phyloP scores from a whole-genome alignment of 2,329 filamentous ascomycete genomes.

The Fusarium solani-melongenae region DNA sequence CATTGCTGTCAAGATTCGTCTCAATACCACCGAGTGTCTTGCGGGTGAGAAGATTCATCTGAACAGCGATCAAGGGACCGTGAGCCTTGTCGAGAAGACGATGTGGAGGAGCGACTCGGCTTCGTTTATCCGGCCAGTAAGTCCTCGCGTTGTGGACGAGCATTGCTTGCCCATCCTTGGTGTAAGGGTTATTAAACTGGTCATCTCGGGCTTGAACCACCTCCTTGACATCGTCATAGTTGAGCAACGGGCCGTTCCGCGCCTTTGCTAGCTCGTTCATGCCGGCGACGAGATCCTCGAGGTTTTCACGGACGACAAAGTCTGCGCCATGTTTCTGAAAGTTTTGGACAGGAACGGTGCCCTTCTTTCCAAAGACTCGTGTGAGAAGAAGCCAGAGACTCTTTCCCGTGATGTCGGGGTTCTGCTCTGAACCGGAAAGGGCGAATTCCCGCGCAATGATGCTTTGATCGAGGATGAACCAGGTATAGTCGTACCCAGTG shows the following conservation, averaged over 20 bases:
- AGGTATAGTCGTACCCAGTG: conserved; percentile 72
- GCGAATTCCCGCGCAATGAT: conserved; percentile 72
- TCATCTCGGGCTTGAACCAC: conserved; percentile 64
- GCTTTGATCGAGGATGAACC: conserved; percentile 69
- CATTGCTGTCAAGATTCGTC: conserved; percentile 67
- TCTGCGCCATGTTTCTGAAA: conserved; percentile 69
- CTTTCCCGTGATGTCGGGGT: conserved; percentile 69
- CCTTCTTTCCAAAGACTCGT: conserved; percentile 63
- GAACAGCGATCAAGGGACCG: conserved; percentile 69
- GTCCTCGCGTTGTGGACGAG: conserved; percentile 66
- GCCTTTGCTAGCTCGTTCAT: conserved; percentile 68
- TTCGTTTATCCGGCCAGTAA: conserved; percentile 65
- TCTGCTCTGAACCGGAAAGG: conserved; percentile 72
- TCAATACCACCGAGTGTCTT: conserved; percentile 71
- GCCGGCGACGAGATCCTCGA: conserved; percentile 64
- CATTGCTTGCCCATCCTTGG: conserved; percentile 72
- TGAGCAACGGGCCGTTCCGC: conserved; percentile 59
- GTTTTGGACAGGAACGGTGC: conserved; percentile 65
- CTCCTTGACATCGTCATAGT: conserved; percentile 56
- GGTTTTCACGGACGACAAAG: conserved; percentile 67
- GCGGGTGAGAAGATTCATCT: conserved; percentile 69
- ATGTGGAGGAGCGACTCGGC: conserved; percentile 65
- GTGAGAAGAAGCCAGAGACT: conserved; percentile 63
- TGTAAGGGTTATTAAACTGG: conserved; percentile 66
- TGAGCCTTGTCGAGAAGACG: conserved; percentile 63